phyloP scores from a whole-genome alignment of 257 asterid species.

The Solanum chilense region DNA sequence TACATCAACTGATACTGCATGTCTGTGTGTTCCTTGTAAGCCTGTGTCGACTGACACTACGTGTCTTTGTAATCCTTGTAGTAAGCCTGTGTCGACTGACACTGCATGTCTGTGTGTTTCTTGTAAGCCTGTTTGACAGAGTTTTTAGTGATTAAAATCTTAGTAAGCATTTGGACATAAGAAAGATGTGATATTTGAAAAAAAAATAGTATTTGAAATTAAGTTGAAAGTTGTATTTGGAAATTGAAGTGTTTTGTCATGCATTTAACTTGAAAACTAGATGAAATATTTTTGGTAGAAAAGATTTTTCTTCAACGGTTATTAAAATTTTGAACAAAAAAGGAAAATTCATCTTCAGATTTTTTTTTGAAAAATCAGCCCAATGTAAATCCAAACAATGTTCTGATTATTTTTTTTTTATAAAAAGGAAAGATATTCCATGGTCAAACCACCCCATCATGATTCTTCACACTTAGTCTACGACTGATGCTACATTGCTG shows the following conservation, averaged over 20 bases:
- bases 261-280: not conserved
- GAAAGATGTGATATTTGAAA: not conserved
- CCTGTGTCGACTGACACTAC: slow-evolving; percentile 24
- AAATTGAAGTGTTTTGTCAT: not conserved
- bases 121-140: slow-evolving; percentile 36
- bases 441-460: not conserved
- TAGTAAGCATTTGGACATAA: not conserved
- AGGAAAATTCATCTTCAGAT: not conserved
- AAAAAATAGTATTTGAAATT: not conserved
- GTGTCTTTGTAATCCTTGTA: slow-evolving; percentile 9
- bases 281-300: not conserved
- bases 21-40: slow-evolving; percentile 11
- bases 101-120: not conserved
- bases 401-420: not conserved
- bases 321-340: not conserved
- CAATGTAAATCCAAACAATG: not conserved
- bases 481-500: not conserved
- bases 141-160: not conserved
- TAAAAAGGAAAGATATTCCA: not conserved
- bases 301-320: not conserved
- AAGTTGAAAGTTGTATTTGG: not conserved
- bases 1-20: slow-evolving; percentile 22
- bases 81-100: slow-evolving; percentile 30
- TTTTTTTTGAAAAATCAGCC: not conserved
- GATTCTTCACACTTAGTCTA: not conserved